A percentile compares a stretch with the other conserved stretches of the same genome.
Evolutionary conservation across 73 alveolate species (phyloP).

Genomic region (Paramecium bursaria): DNA sequence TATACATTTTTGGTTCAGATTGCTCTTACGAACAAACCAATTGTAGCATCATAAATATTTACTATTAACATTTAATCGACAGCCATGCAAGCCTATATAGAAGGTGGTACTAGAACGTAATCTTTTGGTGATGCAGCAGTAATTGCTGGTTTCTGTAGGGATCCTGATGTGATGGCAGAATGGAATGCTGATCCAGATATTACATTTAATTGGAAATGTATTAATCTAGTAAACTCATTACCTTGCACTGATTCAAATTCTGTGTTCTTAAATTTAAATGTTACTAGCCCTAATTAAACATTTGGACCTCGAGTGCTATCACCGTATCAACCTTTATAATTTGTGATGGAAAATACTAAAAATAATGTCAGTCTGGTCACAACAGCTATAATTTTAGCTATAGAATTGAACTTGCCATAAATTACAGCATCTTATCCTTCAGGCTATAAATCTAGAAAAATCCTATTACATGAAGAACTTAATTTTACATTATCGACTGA

Average conservation of each 20-base stretch:
- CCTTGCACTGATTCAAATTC: neutral
- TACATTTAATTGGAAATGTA: neutral
- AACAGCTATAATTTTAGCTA: neutral
- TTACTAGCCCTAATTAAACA: neutral
- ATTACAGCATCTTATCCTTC: neutral
- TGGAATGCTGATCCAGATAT: neutral
- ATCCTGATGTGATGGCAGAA: neutral
- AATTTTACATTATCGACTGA: neutral
- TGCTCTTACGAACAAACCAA: neutral
- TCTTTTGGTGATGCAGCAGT: neutral
- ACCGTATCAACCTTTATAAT: neutral
- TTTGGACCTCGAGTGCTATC: neutral
- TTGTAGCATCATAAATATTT: neutral
- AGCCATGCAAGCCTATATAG: neutral
- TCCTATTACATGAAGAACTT: neutral
- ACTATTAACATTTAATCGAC: neutral
- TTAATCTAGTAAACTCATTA: neutral
- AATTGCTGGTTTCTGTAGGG: neutral
- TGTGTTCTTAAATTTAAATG: neutral
- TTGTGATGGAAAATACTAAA: neutral
- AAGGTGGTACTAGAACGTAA: neutral
- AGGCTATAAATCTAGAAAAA: neutral
- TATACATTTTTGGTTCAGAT: neutral
- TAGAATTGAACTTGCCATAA: neutral
- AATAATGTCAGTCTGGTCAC: neutral